Conservation (phyloP, 192 early-diverging fungal genomes). For the Umbelopsis vinacea region DNA sequence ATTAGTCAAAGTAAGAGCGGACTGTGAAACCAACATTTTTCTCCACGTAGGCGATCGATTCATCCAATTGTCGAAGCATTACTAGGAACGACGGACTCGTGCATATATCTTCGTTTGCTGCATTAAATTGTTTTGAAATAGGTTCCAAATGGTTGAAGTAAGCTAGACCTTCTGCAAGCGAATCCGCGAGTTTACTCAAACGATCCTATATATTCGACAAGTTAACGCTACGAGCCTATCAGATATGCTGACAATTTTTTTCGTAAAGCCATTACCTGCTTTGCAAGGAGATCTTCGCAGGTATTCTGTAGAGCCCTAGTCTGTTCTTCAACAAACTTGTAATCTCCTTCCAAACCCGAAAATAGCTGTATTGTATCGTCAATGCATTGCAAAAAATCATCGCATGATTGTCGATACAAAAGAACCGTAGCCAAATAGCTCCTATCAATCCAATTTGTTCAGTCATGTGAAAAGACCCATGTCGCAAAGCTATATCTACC, state of each 20-base stretch:
- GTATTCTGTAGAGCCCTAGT: constrained; percentile 79
- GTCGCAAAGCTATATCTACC: constrained; percentile 1
- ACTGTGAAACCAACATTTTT: constrained; percentile 58
- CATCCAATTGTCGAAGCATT: constrained; percentile 76
- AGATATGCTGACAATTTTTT: neutral
- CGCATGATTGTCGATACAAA: constrained; percentile 65
- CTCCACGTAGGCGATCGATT: constrained; percentile 78
- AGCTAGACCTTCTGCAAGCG: constrained; percentile 62
- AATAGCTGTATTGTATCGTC: constrained; percentile 62
- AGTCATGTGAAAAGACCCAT: constrained; percentile 9
- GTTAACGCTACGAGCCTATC: neutral
- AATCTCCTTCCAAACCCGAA: constrained; percentile 66
- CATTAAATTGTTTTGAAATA: constrained; percentile 75
- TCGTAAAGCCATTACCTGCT: constrained; percentile 51
- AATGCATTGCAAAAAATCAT: constrained; percentile 66
- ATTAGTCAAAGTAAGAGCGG: too few species aligned
- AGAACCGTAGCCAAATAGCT: constrained; percentile 63
- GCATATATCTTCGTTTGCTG: constrained; percentile 86
- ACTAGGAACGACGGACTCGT: constrained; percentile 79
- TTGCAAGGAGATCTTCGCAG: constrained; percentile 77
- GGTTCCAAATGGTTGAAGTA: constrained; percentile 90
- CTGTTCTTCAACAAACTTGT: constrained; percentile 77
- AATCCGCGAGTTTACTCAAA: constrained; percentile 60
- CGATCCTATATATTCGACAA: constrained; percentile 47
- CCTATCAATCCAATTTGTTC: constrained; percentile 32